Base-by-base conservation (phyloP, 192 early-diverging fungal species). In the Linnemannia schmuckeri region DNA sequence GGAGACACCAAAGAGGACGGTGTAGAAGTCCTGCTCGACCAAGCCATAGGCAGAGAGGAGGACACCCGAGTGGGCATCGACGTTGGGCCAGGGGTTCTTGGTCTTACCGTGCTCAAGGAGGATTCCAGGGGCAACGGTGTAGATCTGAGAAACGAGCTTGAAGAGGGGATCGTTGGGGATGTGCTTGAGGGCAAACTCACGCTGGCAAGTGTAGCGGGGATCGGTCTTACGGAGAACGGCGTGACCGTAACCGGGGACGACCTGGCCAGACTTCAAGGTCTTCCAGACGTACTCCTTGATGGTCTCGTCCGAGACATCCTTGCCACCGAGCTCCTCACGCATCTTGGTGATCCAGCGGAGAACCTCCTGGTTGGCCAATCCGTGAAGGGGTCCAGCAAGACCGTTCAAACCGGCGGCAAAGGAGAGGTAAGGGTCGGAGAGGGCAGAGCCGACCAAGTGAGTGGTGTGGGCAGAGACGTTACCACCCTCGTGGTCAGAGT, bases 1-100 rank as follows among this genome's bases (percentile, higher is more conserved):
- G 80, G 98, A 99, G 63, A 99, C 98, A 92, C 98, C 98, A 81
- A 99, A 99, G 52, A 99, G 91, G 61, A 99, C 98, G 46, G 98
- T 99, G 96, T 99, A 99, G 91, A 96, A 99, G 92, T 99, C 96
- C 92, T 99, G 96, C 91, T 99, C 97, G 68, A 95, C 95, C 84
- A 99, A 93, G 75, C 97, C 97, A 89, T 95, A 99, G 94, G 98
- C 96, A 86, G 96, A 95, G 79, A 99, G 93, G 30, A 99, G 94
- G 83, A 98, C 97, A 90, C 98, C 98, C 73, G 95, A 97, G 96
- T 99, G 98, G 70, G 98, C 98, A 89, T 99, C 98, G 55, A 99
- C 98, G 90, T 99, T 99, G 90, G 98, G 98, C 96, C 96, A 99
- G 79, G 98, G 98, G 96, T 99, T 99, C 96, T 98, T 99, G 94